phyloP scores from a whole-genome alignment of 306 rosid genomes.

The Sphenostylis stenocarpa region DNA sequence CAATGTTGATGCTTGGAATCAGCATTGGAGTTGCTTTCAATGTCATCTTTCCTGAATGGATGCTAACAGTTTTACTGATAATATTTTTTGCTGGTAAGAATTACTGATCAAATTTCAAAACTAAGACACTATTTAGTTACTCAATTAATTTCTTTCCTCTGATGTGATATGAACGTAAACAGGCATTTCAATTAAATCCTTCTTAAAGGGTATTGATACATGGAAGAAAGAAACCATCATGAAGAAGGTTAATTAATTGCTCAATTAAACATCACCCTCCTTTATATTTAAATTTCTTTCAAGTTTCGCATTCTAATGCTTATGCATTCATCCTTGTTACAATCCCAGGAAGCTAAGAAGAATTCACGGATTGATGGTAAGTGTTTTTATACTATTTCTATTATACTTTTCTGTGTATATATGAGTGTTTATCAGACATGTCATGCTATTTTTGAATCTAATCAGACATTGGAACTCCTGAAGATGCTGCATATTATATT shows the following conservation, averaged over 20 bases:
- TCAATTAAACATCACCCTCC: background rate
- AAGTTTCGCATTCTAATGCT: background rate
- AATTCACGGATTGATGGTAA: conserved; percentile 34
- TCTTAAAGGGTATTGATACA: conserved; percentile 65
- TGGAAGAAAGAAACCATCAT: conserved; percentile 72
- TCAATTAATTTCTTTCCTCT: background rate
- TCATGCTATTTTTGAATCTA: conserved; percentile 7
- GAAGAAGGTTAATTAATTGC: conserved; percentile 46
- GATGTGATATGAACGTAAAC: background rate
- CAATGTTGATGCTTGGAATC: conserved; percentile 80
- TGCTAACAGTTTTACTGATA: conserved; percentile 67
- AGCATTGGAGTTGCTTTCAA: conserved; percentile 80
- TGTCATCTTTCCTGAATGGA: conserved; percentile 77
- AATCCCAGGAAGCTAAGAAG: conserved; percentile 58
- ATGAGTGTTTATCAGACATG: background rate
- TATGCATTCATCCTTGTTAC: conserved; percentile 13
- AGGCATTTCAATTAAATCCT: conserved; percentile 53
- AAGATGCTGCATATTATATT: conserved; percentile 23
- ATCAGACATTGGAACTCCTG: conserved; percentile 25
- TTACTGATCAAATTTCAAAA: background rate
- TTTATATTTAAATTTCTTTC: background rate
- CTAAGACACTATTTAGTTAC: background rate
- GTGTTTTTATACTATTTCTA: background rate
- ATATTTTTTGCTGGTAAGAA: conserved; percentile 53
- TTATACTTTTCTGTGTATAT: background rate